Conservation (phyloP, 2,329 filamentous ascomycete genomes). For the Aphanocladium album region DNA sequence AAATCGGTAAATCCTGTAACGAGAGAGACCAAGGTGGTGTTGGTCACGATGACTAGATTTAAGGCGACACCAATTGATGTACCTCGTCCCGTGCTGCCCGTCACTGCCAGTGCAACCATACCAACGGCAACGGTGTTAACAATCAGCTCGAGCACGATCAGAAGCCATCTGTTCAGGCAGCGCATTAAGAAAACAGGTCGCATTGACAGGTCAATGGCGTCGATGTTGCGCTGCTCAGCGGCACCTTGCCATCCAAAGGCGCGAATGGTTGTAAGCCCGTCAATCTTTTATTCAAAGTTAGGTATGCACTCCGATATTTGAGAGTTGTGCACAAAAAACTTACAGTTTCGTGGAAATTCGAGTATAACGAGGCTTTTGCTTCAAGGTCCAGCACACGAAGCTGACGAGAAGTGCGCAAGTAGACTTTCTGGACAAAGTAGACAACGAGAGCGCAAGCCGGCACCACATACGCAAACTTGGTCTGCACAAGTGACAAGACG, state of each 20-base stretch:
- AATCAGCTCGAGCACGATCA: constrained; percentile 41
- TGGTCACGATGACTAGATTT: constrained; percentile 22
- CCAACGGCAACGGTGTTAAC: constrained; percentile 29
- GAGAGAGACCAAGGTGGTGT: constrained; percentile 19
- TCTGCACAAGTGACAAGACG: constrained; percentile 38
- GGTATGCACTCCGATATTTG: neutral
- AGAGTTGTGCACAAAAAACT: neutral
- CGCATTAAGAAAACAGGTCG: constrained; percentile 33
- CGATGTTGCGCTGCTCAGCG: constrained; percentile 37
- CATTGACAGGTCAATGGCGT: constrained; percentile 32
- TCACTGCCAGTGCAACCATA: constrained; percentile 31
- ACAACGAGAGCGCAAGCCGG: constrained; percentile 28
- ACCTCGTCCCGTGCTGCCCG: constrained; percentile 13
- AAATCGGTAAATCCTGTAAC: constrained; percentile 19
- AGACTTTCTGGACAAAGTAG: constrained; percentile 23
- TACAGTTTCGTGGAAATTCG: constrained; percentile 35
- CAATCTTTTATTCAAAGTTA: constrained; percentile 3
- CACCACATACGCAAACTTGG: constrained; percentile 37
- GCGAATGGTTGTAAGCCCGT: constrained; percentile 25
- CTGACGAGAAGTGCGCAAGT: constrained; percentile 50
- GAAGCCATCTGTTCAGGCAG: constrained; percentile 44
- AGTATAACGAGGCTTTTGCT: constrained; percentile 43
- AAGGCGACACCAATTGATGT: constrained; percentile 21
- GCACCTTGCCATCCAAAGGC: constrained; percentile 24
- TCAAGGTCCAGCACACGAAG: constrained; percentile 52